Base-by-base conservation (phyloP, 768 basidiomycete species). In the Neoboletus subvelutipes region DNA sequence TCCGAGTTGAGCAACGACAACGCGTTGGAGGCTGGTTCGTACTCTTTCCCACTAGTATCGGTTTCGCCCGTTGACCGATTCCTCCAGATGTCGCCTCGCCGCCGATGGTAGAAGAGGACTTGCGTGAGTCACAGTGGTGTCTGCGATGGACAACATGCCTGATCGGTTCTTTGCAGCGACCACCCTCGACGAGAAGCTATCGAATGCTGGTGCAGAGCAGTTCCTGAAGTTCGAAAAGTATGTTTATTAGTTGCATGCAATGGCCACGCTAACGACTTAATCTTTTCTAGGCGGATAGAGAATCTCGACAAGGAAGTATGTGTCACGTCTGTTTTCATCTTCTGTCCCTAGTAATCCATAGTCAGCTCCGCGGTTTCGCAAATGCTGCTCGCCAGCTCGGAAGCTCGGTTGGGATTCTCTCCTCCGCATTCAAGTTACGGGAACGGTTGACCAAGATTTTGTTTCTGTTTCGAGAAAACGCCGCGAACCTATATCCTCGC, bases 341-440 rank as follows among this genome's bases (percentile, higher is more conserved):
- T 50, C 53, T 54, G 24, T 50, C 26, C 28, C 62, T 65, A n/a
- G n/a, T n/a, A 55, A 66, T 52, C 26, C 45, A 24, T 56, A 2
- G 17, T 45, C 51, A 81, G 78, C 76, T 83, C 11, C 75, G 80
- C 9, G 79, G 79, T 64, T 83, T 82, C 59, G 77, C 78, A 28
- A 82, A 82, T 24, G 80, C 82, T 9, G 80, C 81, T 20, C 79
- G 82, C 18, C 82, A 82, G 52, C 68, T 83, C 1, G 81, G 83
- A 4, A 80, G 80, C 53, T 83, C 81, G 0, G 80, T 83, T 36
- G 82, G 82, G 8, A 80, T 83, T 39, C 71, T 83, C 13, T 83
- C 80, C 10, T 83, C 83, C 11, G 78, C 81, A 1, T 81, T 77
- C 64, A 76, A 77, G 55, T 68, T 83, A 24, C 77, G 82, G 5